phyloP scores from a whole-genome alignment of 257 asterid genomes.

The Penstemon newberryi region DNA sequence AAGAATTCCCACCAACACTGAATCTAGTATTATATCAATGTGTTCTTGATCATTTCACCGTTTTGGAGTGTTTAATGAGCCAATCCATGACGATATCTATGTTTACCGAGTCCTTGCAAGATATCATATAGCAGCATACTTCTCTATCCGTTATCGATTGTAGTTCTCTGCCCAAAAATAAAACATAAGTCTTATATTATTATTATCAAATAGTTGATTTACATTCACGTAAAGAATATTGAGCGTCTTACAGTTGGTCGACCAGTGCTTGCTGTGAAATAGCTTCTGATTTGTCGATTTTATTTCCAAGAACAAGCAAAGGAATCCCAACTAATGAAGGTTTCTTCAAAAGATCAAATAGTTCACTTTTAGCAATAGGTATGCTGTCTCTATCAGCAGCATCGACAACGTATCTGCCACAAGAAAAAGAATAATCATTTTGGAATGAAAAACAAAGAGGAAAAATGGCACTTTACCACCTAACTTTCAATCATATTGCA shows the following conservation, averaged over 20 bases:
- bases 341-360: conserved; percentile 72
- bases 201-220: neutral
- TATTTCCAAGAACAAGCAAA: conserved; percentile 82
- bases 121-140: conserved; percentile 94
- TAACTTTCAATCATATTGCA: neutral
- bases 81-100: conserved; percentile 63
- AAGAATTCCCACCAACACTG: conserved; percentile 6
- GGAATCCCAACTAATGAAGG: conserved; percentile 76
- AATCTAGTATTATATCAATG: neutral
- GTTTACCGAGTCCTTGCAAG: conserved; percentile 76
- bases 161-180: conserved; percentile 3
- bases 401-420: conserved; percentile 81
- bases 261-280: conserved; percentile 58
- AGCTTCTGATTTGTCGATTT: conserved; percentile 90
- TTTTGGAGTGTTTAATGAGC: conserved; percentile 72
- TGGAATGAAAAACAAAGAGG: too few species aligned
- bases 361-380: conserved; percentile 76
- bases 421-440: neutral
- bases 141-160: conserved; percentile 57
- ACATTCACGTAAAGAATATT: neutral
- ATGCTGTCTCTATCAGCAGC: conserved; percentile 93
- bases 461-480: neutral
- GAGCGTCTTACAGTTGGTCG: conserved; percentile 72
- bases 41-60: conserved; percentile 42
- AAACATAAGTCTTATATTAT: neutral